Conservation (phyloP, 345 rosid genomes). For the Crucihimalaya himalaica region DNA sequence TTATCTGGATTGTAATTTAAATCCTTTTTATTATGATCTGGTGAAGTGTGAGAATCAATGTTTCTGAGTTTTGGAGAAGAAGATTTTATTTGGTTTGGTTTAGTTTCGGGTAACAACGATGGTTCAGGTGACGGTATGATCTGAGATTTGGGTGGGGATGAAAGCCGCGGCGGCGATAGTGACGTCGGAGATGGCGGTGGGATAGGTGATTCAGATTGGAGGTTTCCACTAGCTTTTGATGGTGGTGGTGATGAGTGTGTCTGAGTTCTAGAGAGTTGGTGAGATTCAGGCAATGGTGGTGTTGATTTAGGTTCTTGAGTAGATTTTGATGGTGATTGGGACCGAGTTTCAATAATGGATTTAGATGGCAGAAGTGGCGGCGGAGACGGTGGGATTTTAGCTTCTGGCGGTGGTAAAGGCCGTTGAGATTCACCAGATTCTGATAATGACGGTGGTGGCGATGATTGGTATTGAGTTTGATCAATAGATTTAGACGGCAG, state of each 20-base stretch:
- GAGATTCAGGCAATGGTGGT: not conserved
- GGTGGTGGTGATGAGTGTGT: conserved; percentile 16
- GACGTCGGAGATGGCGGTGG: not conserved
- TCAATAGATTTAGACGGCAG: too few species aligned
- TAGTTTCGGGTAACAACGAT: not conserved
- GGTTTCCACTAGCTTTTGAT: conserved; percentile 6
- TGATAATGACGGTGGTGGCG: too few species aligned
- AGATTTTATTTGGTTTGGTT: not conserved
- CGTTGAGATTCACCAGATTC: too few species aligned
- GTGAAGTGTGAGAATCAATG: not conserved
- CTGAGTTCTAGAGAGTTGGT: not conserved
- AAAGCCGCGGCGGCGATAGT: not conserved
- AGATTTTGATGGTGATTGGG: not conserved
- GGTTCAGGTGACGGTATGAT: not conserved
- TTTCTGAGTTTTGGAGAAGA: conserved; percentile 1
- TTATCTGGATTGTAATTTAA: not conserved
- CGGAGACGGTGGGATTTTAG: too few species aligned
- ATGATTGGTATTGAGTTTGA: too few species aligned
- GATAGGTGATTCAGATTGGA: not conserved
- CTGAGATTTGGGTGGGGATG: conserved; percentile 2
- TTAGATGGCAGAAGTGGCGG: not conserved
- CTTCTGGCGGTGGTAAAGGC: too few species aligned
- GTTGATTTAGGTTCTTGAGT: not conserved
- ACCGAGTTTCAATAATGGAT: not conserved
- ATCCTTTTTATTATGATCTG: not conserved